Conservation (phyloP, 83 land plant species). For the Larix sibirica region DNA sequence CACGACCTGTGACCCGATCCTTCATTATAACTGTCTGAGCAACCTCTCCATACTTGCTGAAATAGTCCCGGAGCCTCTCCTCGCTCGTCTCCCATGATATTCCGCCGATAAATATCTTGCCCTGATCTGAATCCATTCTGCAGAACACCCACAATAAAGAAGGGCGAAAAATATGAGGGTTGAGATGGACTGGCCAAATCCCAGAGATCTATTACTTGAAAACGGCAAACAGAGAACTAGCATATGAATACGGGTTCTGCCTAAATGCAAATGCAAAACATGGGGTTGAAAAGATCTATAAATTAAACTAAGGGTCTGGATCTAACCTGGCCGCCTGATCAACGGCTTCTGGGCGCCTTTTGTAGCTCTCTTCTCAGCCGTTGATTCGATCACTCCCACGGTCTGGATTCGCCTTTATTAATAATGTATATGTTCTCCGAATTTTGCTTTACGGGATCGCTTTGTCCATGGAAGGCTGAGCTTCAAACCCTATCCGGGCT, state of each 20-base stretch:
- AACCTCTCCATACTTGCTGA: slow-evolving; percentile 57
- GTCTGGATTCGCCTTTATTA: neutral
- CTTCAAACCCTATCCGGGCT: slow-evolving; percentile 9
- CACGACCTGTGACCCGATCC: slow-evolving; percentile 52
- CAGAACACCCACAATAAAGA: neutral
- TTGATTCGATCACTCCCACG: neutral
- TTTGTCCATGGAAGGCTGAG: too few relatives aligned
- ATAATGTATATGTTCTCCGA: neutral
- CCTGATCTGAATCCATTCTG: slow-evolving; percentile 76
- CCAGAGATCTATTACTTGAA: neutral
- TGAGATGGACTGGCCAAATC: neutral
- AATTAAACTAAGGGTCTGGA: neutral
- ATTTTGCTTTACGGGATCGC: neutral
- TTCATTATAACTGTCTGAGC: slow-evolving; percentile 61
- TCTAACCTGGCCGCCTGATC: neutral
- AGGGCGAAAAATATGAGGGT: neutral
- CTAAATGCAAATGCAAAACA: neutral
- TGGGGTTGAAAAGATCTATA: neutral
- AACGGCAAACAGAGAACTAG: neutral
- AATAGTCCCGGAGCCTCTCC: slow-evolving; percentile 59
- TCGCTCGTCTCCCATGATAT: slow-evolving; percentile 75
- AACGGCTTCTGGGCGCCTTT: neutral
- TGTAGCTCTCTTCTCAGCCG: neutral
- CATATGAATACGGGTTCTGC: neutral
- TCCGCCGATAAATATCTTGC: slow-evolving; percentile 73